Evolutionary conservation across 2,329 filamentous ascomycete genomes (phyloP), one percentile per base, ranked within the genome.

Genomic region (Diplodia intermedia): DNA sequence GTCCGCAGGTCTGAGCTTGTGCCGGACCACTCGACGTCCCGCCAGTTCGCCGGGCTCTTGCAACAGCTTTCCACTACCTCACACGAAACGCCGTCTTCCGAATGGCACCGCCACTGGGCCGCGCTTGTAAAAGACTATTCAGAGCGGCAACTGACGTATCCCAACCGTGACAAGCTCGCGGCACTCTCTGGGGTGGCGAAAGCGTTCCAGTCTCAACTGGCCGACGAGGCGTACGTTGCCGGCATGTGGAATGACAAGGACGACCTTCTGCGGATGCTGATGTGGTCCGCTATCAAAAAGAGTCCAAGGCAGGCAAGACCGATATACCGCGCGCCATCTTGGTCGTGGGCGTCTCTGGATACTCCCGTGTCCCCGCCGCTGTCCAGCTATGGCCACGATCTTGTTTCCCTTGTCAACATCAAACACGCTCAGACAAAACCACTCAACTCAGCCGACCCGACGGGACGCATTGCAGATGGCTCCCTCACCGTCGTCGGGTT

Each of bases 281-380:
- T 65, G 61, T 53, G 61, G 61, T 29, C 33, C 2, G 49, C 49
- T 18, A 20, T 49, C n/a, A 65, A 33, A 33, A 52, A 38, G 11
- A 18, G 12, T 8, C 33, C 49, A n/a, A 65, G 23, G 20, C 47
- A 14, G 11, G 5, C 31, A 15, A 65, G 29, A 8, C 26, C 43
- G 20, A 4, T 36, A 1, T 60, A 62, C 18, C 40, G 47, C 6
- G 61, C 61, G 4, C 61, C 61, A 20, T 65, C 61, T 8, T 65
- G 61, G 61, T 65, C 61, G n/a, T 65, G 61, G 61, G 61, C 49
- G 2, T 65, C 61, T 4, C 31, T 62, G 26, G 57, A 62, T 36
- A 20, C 43, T 23, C 40, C 57, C 6, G 57, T 62, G 20, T 50
- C 57, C 4, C 15, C 49, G 2, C 57, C 40, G 23, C 40, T 62